These are phyloP conservation scores for Fomes fomentarius DNA, from an alignment of 1,284 basidiomycete species.

Conservation along the genomic window DNA sequence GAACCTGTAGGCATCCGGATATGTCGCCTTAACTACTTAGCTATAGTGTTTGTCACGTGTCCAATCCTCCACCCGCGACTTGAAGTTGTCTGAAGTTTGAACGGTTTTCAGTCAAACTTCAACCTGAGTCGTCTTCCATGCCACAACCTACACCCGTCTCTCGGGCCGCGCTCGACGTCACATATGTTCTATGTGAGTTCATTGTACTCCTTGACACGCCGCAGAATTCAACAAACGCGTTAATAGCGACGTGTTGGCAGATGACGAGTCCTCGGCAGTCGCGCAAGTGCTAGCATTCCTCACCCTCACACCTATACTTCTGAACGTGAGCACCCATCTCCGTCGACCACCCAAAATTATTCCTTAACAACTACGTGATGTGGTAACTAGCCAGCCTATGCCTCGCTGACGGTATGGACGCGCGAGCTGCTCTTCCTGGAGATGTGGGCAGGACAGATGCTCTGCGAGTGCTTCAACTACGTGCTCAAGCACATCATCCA, in stretches of 20 bases:
- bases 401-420: slow-evolving; percentile 73
- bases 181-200: slow-evolving; percentile 67
- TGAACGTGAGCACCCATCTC: slow-evolving; percentile 13
- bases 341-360: no score
- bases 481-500: slow-evolving; percentile 70
- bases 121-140: no score
- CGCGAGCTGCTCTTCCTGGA: slow-evolving; percentile 79
- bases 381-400: slow-evolving; percentile 82
- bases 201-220: no score
- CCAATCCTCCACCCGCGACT: no score
- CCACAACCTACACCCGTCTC: neutral
- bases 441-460: slow-evolving; percentile 83
- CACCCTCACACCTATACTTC: slow-evolving; percentile 39
- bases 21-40: no score
- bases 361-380: no score
- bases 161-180: slow-evolving; percentile 52
- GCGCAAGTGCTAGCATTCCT: slow-evolving; percentile 69
- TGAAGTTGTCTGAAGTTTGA: no score
- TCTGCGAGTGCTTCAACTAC: slow-evolving; percentile 75
- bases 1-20: no score
- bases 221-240: slow-evolving; percentile 2
- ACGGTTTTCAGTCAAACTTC: no score
- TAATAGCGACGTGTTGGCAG: slow-evolving; percentile 40
- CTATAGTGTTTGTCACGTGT: no score
- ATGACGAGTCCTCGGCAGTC: slow-evolving; percentile 66